A percentile compares a stretch with the other conserved stretches of the same genome.
Evolutionary conservation across 73 alveolate genomes (phyloP).

Genomic region (Paramecium tetraurelia): DNA sequence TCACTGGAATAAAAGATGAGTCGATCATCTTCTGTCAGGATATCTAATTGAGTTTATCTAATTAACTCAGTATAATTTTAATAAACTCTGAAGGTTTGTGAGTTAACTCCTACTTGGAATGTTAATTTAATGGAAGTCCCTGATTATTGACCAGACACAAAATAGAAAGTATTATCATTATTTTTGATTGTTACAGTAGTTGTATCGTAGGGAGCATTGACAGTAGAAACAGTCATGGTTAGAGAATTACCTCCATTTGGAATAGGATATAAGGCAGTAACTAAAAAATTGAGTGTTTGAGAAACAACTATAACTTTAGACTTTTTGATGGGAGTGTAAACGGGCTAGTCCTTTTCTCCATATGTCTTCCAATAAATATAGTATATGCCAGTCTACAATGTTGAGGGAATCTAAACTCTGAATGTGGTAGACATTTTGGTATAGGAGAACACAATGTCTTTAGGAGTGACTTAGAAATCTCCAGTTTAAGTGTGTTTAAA

Average conservation of each 20-base stretch:
- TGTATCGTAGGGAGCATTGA: conserved; percentile 55
- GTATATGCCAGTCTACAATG: conserved; percentile 1
- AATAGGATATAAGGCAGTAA: conserved; percentile 46
- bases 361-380: conserved; percentile 55
- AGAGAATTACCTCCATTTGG: conserved; percentile 64
- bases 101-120: not conserved
- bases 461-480: conserved; percentile 20
- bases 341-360: conserved; percentile 57
- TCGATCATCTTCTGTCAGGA: conserved; percentile 2
- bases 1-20: not conserved
- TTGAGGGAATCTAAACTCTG: conserved; percentile 57
- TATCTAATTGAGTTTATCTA: not conserved
- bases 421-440: conserved; percentile 22
- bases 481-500: conserved; percentile 48
- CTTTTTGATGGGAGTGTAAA: conserved; percentile 49
- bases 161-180: not conserved
- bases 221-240: conserved; percentile 7
- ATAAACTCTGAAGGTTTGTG: not conserved
- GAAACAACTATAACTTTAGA: conserved; percentile 48
- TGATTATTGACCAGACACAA: not conserved
- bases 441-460: not conserved
- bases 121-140: not conserved
- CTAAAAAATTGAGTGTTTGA: not conserved
- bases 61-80: conserved; percentile 8
- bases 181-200: not conserved